A percentile compares a stretch with the other conserved stretches of the same genome.
These are phyloP conservation scores for Malassezia pachydermatis DNA, from an alignment of 1,284 basidiomycete genomes.

Conservation along the genomic window DNA sequence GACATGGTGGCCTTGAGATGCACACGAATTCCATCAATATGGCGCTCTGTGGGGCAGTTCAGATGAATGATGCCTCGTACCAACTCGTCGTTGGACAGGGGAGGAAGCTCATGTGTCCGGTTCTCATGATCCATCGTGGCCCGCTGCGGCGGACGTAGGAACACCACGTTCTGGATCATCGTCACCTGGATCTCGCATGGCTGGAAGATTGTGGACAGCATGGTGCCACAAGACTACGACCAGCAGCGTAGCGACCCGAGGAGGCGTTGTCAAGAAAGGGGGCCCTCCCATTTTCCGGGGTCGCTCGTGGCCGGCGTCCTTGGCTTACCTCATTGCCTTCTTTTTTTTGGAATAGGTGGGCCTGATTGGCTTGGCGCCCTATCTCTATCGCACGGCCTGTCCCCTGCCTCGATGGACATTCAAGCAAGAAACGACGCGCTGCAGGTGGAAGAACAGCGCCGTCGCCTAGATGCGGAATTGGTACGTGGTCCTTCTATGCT, in stretches of 20 bases:
- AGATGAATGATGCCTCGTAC: slow-evolving; percentile 45
- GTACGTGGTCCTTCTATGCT: not conserved
- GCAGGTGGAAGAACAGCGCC: not conserved
- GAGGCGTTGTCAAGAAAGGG: no score
- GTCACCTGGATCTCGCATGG: slow-evolving; percentile 43
- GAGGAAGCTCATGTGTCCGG: slow-evolving; percentile 24
- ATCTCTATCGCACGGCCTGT: not conserved
- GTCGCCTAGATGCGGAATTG: slow-evolving; percentile 8
- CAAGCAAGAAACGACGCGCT: slow-evolving; percentile 6
- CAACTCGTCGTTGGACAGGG: slow-evolving; percentile 42
- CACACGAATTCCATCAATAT: slow-evolving; percentile 42
- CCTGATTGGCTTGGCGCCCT: no score
- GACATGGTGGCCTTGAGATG: slow-evolving; percentile 41
- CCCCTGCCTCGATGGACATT: not conserved
- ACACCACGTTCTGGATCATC: slow-evolving; percentile 41
- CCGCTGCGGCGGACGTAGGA: slow-evolving; percentile 40
- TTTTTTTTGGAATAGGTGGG: no score
- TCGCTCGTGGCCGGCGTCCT: no score
- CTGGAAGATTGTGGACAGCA: slow-evolving; percentile 41
- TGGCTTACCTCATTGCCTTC: no score
- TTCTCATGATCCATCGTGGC: slow-evolving; percentile 24
- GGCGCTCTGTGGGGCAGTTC: slow-evolving; percentile 36
- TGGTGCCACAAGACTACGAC: slow-evolving; percentile 4
- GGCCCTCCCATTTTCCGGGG: no score
- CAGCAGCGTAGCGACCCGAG: not conserved